Percentiles rank a stretch among this genome's conserved stretches.
Conservation (phyloP, 2,329 filamentous ascomycete species). For the Colletotrichum phormii region DNA sequence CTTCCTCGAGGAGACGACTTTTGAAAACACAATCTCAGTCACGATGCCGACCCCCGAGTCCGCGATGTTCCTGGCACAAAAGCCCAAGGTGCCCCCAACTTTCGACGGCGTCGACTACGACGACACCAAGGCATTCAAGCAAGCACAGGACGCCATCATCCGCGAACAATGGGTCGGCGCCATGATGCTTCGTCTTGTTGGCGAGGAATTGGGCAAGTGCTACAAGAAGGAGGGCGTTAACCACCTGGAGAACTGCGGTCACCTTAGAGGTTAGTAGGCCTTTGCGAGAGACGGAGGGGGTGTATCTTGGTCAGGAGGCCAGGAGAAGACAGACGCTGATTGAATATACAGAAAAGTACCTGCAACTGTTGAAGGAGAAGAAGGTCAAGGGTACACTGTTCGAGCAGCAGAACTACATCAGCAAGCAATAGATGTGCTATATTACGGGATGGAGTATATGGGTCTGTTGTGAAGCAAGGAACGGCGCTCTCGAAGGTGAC, state of each 20-base stretch:
- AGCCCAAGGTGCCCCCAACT: conserved; percentile 83
- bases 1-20: neutral
- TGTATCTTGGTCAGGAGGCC: neutral
- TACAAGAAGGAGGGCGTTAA: conserved; percentile 88
- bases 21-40: conserved; percentile 14
- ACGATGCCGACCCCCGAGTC: conserved; percentile 88
- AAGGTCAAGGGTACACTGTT: conserved; percentile 85
- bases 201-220: conserved; percentile 87
- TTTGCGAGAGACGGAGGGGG: neutral
- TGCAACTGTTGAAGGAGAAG: conserved; percentile 80
- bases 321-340: conserved; percentile 19
- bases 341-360: conserved; percentile 75
- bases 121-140: conserved; percentile 83
- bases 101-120: conserved; percentile 91
- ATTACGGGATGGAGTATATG: conserved; percentile 9
- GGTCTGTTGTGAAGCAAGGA: neutral
- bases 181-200: conserved; percentile 88
- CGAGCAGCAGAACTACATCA: conserved; percentile 81
- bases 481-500: conserved; percentile 17
- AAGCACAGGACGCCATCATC: conserved; percentile 84
- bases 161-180: conserved; percentile 89
- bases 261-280: conserved; percentile 78
- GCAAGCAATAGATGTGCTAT: conserved; percentile 53
- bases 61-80: conserved; percentile 83
- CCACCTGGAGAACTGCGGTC: conserved; percentile 88